Evolutionary conservation across 2,329 filamentous ascomycete species (phyloP).

Genomic region (Aschersonia sp.): DNA sequence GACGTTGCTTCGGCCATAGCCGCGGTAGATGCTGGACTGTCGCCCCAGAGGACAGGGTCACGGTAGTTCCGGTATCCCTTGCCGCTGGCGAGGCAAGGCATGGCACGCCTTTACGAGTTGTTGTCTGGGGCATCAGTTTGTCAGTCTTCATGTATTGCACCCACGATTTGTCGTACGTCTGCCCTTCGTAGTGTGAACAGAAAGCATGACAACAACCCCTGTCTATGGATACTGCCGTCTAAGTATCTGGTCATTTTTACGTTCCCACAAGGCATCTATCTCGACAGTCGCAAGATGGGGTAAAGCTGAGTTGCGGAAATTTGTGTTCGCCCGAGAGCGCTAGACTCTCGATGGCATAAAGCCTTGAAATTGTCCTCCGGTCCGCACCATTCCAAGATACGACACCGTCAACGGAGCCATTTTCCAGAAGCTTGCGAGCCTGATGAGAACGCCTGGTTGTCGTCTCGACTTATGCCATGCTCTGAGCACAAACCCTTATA

Average conservation of each 20-base stretch:
- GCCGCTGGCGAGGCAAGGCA: background rate
- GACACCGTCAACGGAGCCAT: constrained; percentile 1
- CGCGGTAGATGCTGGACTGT: constrained; percentile 2
- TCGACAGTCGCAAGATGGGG: background rate
- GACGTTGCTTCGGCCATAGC: constrained; percentile 1
- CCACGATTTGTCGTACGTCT: background rate
- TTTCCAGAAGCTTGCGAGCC: constrained; percentile 1
- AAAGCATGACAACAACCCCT: constrained; percentile 1
- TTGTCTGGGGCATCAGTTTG: background rate
- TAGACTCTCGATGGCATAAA: constrained; percentile 3
- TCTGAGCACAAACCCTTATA: constrained; percentile 1
- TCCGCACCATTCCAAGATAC: constrained; percentile 1
- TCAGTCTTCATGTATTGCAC: background rate
- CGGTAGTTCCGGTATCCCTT: constrained; percentile 1
- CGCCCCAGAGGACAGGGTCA: background rate
- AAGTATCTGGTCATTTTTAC: constrained; percentile 2
- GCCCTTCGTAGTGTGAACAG: background rate
- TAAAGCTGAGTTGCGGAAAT: constrained; percentile 1
- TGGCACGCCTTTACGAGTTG: background rate
- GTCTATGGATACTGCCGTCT: constrained; percentile 5
- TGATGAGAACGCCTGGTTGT: background rate
- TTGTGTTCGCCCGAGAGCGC: background rate
- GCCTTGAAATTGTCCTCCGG: constrained; percentile 6
- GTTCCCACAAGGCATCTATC: constrained; percentile 1
- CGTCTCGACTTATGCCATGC: background rate